Evolutionary conservation across 345 rosid species (phyloP).

Genomic region (Camelina hispida): DNA sequence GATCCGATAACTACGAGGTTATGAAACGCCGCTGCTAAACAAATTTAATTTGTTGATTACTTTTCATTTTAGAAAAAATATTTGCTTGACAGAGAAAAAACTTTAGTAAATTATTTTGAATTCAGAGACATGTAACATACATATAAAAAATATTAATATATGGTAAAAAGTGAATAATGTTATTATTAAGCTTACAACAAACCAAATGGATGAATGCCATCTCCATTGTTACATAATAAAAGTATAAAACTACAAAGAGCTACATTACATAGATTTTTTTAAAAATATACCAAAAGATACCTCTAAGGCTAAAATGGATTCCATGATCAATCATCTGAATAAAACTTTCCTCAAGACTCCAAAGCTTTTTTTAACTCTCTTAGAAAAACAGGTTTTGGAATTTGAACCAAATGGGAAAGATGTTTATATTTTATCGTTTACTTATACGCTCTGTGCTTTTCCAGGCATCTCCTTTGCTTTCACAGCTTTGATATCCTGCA

Average conservation of each 20-base stretch:
- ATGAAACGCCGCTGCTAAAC: no score
- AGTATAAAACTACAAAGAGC: constrained; percentile 18
- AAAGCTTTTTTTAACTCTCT: constrained; percentile 10
- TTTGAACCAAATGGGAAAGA: constrained; percentile 7
- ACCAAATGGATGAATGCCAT: constrained; percentile 33
- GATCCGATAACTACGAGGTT: no score
- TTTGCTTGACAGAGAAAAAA: no score
- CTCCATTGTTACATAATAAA: constrained; percentile 30
- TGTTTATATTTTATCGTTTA: not conserved
- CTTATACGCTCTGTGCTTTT: constrained; percentile 43
- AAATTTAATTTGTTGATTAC: no score
- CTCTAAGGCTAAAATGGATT: constrained; percentile 30
- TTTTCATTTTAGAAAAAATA: no score
- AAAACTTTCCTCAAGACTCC: constrained; percentile 23
- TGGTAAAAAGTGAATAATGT: constrained; percentile 4
- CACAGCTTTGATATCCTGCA: constrained; percentile 33
- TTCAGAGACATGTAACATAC: not conserved
- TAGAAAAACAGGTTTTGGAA: constrained; percentile 15
- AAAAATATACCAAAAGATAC: constrained; percentile 28
- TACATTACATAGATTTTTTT: constrained; percentile 8
- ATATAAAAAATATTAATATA: no score
- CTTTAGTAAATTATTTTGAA: no score
- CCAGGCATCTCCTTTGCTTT: constrained; percentile 42
- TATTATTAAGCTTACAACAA: constrained; percentile 36
- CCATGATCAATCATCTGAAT: constrained; percentile 33